Base-by-base conservation (phyloP, 352 stramenopile species). In the Phytophthora cajani region DNA sequence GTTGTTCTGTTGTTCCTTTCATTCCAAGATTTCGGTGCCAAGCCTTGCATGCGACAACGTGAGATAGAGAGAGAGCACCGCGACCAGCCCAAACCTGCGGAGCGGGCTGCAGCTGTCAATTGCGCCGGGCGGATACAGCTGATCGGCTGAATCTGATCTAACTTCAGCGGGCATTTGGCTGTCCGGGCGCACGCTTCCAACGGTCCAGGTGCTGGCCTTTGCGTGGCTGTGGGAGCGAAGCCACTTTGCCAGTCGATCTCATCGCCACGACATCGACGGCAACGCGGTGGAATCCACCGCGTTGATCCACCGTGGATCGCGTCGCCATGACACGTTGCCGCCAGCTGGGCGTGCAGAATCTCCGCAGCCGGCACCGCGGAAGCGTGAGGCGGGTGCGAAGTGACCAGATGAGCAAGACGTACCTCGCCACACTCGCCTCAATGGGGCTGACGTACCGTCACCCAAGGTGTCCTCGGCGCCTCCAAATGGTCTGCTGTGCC, bases 341-440 rank as follows among this genome's bases (percentile, higher is more conserved):
- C 33, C 67, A 65, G 53, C 61, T 73, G 67, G 44, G 11, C 21
- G 33, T 72, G 59, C 52, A 61, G 54, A 74, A 70, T 9, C 25
- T 12, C n/a, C 23, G 25, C 62, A 63, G 30, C 40, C 65, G 62
- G 58, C 33, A 27, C 36, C 17, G 23, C 60, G 55, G 67, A 71
- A 64, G 42, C 69, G 58, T 72, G 69, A 72, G 69, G 69, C 58
- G 52, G 69, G 63, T 72, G 68, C 42, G 12, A 49, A 58, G 56
- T 72, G 40, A 58, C 62, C 62, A 74, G 67, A 71, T 74, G 67
- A 74, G 12, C 56, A 71, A 56, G 49, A 64, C 21, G 68, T 72
- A 71, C 62, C n/a, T 57, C 17, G 40, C 25, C 32, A 5, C 16
- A 36, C 30, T 36, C 30, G 30, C 30, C 30, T 9, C 30, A 49